Evolutionary conservation across 2,329 filamentous ascomycete species (phyloP).

Genomic region (Septoria linicola): DNA sequence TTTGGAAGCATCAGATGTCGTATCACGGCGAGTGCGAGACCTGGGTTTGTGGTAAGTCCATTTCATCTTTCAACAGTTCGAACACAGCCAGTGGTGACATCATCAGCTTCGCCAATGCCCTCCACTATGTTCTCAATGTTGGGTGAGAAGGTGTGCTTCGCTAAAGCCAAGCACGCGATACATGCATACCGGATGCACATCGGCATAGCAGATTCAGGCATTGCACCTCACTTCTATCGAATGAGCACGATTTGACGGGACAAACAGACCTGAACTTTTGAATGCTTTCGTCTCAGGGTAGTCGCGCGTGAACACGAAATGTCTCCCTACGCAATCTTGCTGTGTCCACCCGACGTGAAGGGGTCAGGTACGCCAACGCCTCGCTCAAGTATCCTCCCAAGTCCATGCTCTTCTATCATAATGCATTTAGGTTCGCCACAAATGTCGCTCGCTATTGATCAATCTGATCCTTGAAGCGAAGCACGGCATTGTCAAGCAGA

Average conservation of each 20-base stretch:
- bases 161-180: neutral
- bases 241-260: too few species aligned
- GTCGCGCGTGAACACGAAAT: neutral
- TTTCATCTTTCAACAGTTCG: neutral
- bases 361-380: conserved; percentile 5
- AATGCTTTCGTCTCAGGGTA: neutral
- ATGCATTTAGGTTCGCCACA: neutral
- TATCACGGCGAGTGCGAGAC: too few species aligned
- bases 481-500: conserved; percentile 78
- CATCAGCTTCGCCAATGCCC: neutral
- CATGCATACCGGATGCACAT: neutral
- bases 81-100: neutral
- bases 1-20: too few species aligned
- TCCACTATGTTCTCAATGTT: neutral
- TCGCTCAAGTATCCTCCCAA: conserved; percentile 16
- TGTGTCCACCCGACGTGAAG: neutral
- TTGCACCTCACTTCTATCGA: too few species aligned
- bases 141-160: neutral
- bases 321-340: neutral
- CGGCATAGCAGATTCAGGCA: neutral
- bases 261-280: too few species aligned
- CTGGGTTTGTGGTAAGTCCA: too few species aligned
- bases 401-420: conserved; percentile 6
- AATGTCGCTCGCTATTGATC: conserved; percentile 35
- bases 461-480: conserved; percentile 91